A percentile compares a stretch with the other conserved stretches of the same genome.
Conservation (phyloP, 2,329 filamentous ascomycete species). For the Coniella vitis region DNA sequence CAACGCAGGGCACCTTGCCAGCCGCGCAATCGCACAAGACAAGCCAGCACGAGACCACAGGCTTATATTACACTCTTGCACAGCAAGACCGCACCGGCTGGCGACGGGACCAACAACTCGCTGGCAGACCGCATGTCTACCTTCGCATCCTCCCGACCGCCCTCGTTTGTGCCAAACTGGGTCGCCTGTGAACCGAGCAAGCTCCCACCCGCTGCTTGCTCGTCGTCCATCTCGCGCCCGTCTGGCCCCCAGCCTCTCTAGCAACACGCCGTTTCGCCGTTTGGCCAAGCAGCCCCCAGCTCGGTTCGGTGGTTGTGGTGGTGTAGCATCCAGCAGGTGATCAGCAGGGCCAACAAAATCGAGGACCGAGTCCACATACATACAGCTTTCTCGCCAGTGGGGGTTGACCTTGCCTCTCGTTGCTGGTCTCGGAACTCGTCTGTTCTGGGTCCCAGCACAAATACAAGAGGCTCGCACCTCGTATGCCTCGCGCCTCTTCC, state of each 20-base stretch:
- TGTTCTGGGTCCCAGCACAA: conserved; percentile 35
- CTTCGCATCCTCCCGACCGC: conserved; percentile 9
- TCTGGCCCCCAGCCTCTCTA: too few relatives aligned
- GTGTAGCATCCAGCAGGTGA: too few relatives aligned
- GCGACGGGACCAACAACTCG: conserved; percentile 15
- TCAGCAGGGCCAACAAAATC: too few relatives aligned
- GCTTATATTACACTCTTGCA: not conserved
- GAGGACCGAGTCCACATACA: too few relatives aligned
- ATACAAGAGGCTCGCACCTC: conserved; percentile 29
- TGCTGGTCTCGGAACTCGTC: conserved; percentile 36
- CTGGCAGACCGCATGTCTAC: conserved; percentile 15
- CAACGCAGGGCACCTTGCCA: too few relatives aligned
- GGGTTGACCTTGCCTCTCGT: conserved; percentile 20
- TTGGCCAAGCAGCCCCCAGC: too few relatives aligned
- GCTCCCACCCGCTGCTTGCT: not conserved
- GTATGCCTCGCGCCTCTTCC: conserved; percentile 56
- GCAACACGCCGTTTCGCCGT: too few relatives aligned
- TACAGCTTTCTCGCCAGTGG: too few relatives aligned
- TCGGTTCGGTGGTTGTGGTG: too few relatives aligned
- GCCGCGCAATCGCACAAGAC: too few relatives aligned
- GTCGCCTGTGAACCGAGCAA: conserved; percentile 4
- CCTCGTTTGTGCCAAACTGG: conserved; percentile 10
- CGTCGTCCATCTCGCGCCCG: too few relatives aligned
- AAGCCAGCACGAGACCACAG: not conserved
- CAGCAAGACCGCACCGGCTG: conserved; percentile 13